Evolutionary conservation across 306 rosid genomes (phyloP).

Genomic region (Citrullus mucosospermus): DNA sequence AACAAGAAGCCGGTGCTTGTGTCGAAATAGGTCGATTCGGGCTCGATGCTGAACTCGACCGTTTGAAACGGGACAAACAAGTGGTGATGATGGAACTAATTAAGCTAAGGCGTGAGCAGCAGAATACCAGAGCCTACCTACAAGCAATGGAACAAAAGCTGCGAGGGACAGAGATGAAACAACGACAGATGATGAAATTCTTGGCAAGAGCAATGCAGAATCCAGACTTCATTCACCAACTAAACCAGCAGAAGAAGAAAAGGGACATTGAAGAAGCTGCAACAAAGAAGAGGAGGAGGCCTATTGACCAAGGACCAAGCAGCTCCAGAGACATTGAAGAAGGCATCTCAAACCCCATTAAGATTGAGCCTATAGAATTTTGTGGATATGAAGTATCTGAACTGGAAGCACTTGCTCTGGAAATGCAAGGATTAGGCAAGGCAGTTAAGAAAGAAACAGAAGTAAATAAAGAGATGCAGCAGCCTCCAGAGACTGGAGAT

Average conservation of each 20-base stretch:
- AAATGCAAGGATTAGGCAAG: slow-evolving; percentile 1
- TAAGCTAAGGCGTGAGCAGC: not conserved
- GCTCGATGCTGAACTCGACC: not conserved
- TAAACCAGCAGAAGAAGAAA: not conserved
- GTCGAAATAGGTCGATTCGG: not conserved
- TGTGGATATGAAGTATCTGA: slow-evolving; percentile 2
- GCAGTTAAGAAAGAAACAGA: not conserved
- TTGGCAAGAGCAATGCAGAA: slow-evolving; percentile 6
- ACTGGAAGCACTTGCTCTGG: slow-evolving; percentile 6
- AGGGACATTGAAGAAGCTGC: not conserved
- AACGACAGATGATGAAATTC: slow-evolving; percentile 3
- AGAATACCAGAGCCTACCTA: not conserved
- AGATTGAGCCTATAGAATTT: not conserved
- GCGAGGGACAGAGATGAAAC: slow-evolving; percentile 2
- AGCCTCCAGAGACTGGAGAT: not conserved
- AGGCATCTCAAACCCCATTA: not conserved
- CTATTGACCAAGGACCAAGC: not conserved
- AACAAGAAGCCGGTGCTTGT: not conserved
- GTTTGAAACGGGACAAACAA: not conserved
- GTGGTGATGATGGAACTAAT: not conserved
- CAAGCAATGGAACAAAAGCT: slow-evolving; percentile 1
- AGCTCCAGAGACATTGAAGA: slow-evolving; percentile 5
- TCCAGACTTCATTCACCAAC: not conserved
- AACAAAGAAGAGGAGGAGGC: not conserved
- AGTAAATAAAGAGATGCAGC: not conserved